These are phyloP conservation scores for Arabidopsis arenosa DNA, from an alignment of 345 rosid species.

Conservation along the genomic window DNA sequence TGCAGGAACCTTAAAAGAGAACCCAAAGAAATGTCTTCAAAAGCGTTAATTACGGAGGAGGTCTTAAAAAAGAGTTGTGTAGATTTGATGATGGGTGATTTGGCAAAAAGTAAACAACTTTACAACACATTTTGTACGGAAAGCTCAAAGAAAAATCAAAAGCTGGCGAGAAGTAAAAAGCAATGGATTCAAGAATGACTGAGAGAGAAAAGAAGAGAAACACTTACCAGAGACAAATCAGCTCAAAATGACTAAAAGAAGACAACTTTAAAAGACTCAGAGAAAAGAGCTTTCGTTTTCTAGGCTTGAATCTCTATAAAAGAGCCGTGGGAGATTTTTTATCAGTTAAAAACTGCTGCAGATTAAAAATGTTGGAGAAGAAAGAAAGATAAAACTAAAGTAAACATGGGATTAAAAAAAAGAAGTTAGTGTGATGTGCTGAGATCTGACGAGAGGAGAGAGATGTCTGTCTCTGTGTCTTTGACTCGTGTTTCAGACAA, in stretches of 20 bases:
- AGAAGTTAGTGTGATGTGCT: constrained; percentile 15
- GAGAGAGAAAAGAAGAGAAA: background rate
- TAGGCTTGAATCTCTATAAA: constrained; percentile 27
- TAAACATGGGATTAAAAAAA: background rate
- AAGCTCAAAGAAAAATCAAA: constrained; percentile 42
- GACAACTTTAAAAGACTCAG: constrained; percentile 9
- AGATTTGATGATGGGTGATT: constrained; percentile 40
- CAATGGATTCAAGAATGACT: constrained; percentile 40
- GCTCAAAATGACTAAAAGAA: constrained; percentile 22
- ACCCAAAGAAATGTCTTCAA: background rate
- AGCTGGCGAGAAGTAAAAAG: constrained; percentile 32
- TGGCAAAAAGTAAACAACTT: constrained; percentile 21
- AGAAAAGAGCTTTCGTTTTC: constrained; percentile 17
- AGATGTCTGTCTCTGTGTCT: constrained; percentile 54
- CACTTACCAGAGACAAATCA: constrained; percentile 42
- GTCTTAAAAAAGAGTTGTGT: constrained; percentile 19
- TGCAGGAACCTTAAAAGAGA: constrained; percentile 38
- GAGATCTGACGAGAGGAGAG: constrained; percentile 27
- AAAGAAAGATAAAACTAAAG: background rate
- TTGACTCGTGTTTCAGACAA: constrained; percentile 32
- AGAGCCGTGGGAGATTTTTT: constrained; percentile 25
- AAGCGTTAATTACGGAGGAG: constrained; percentile 32
- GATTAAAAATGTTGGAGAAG: constrained; percentile 16
- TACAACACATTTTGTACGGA: constrained; percentile 33
- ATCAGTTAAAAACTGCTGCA: constrained; percentile 6